Evolutionary conservation across 2,329 filamentous ascomycete species (phyloP).

Genomic region (Hypoxylon sp.): DNA sequence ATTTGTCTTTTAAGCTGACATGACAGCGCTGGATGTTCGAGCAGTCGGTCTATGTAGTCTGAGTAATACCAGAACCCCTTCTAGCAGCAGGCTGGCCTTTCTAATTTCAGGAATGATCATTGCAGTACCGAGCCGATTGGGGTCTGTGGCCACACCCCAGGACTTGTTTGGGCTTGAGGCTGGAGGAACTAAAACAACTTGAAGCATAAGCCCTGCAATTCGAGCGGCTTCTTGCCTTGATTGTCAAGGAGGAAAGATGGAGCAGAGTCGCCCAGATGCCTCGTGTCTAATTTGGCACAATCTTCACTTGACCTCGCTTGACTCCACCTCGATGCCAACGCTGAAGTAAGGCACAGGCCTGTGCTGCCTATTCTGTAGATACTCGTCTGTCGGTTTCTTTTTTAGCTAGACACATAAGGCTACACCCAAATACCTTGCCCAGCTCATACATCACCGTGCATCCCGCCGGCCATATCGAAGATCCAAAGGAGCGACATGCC

Average conservation of each 20-base stretch:
- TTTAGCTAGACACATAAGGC: slow-evolving; percentile 41
- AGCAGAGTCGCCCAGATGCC: slow-evolving; percentile 37
- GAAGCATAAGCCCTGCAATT: slow-evolving; percentile 50
- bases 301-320: slow-evolving; percentile 42
- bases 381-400: slow-evolving; percentile 36
- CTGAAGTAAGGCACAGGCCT: slow-evolving; percentile 39
- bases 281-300: slow-evolving; percentile 42
- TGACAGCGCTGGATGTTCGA: slow-evolving; percentile 11
- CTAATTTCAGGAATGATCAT: slow-evolving; percentile 43
- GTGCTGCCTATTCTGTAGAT: slow-evolving; percentile 36
- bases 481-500: slow-evolving; percentile 29
- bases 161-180: slow-evolving; percentile 45
- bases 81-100: slow-evolving; percentile 31
- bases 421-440: slow-evolving; percentile 47
- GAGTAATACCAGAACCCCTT: slow-evolving; percentile 44
- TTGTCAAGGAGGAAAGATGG: slow-evolving; percentile 44
- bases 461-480: slow-evolving; percentile 38
- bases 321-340: slow-evolving; percentile 38
- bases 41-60: slow-evolving; percentile 3
- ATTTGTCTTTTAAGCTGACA: slow-evolving; percentile 12
- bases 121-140: slow-evolving; percentile 41
- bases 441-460: slow-evolving; percentile 40
- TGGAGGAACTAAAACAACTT: slow-evolving; percentile 46
- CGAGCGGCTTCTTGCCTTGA: slow-evolving; percentile 53
- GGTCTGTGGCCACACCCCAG: slow-evolving; percentile 35